Base-by-base conservation (phyloP, 768 basidiomycete genomes). In the Agaricus sinodeliciosus region DNA sequence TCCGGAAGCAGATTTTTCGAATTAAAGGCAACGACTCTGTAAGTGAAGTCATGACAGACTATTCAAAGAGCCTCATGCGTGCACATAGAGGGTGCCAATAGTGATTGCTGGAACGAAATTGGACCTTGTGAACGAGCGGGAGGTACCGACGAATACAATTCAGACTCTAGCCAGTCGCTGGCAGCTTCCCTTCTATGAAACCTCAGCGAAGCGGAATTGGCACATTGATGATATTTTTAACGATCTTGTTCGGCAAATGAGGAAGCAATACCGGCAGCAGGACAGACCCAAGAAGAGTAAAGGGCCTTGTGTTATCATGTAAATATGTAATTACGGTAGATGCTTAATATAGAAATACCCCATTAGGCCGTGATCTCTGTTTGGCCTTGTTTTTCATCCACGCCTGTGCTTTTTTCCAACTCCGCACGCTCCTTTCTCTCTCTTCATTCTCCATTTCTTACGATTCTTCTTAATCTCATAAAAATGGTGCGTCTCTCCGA, bases 81-180 rank as follows among this genome's bases (percentile, higher is more conserved):
- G 9, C 39, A 18, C 25, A 49, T 36, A 87, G 82, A 70, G 69
- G 27, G 69, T 90, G 16, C 92, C 91, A 8, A 87, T 94, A 57
- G 86, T 92, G 9, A 78, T 93, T 13, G 91, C 91, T 8, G 91
- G 90, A 40, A 92, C 90, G 27, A 91, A 92, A 65, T 73, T 86
- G 39, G 92, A 94, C 64, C 77, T 94, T 36, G 78, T 78, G 25
- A 82, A 78, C 54, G 91, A 94, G 65, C 79, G 92, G 28, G 88
- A 92, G 63, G 87, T 94, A 5, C 79, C 81, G 15, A 73, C 76
- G 43, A 71, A 63, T 39, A 80, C 79, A 0, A 85, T 90, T 31
- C 79, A 85, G 61, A 69, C 78, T 9, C 77, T 89, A 9, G 79
- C 84, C 16, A 72, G 66, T 28, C 74, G 74, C 2, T 90, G 89